Evolutionary conservation across 176 grass and related monocot species (phyloP), one percentile per base, ranked within the genome.

Genomic region (Carex parvula): DNA sequence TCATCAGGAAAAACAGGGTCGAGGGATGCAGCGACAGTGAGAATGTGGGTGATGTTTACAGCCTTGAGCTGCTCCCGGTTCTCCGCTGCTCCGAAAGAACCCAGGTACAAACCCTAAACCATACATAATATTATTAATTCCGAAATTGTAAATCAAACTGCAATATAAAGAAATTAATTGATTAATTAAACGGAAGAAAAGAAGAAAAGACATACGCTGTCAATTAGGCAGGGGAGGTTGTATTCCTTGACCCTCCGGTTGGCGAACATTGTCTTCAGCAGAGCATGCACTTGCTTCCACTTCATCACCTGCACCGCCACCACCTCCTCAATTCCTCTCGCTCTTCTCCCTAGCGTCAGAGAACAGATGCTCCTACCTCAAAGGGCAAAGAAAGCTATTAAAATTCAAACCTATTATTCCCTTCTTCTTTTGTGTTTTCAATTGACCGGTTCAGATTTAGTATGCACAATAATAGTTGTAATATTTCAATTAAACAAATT

Each of bases 41-140:
- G 85, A 58, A 98, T 33, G 70, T 95, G 91, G 42, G 91, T 95
- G 62, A 98, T 81, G 89, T 93, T 98, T 26, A 98, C 64, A 8
- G 55, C 87, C 68, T 95, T 93, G 30, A 98, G 62, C 48, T 78
- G 60, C 21, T 91, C 84, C 87, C 91, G 94, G n/a, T 98, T 98
- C 48, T 90, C 24, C 14, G 92, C 91, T 30, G 89, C 91, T 2
- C 95, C 92, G 37, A 95, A 74, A 83, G 92, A 98, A 85, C 92
- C 95, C 83, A 98, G 84, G 85, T 95, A 98, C 63, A 98, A 79
- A 78, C 95, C 91, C 89, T 93, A 41, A 41, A 41, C 37, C 37
- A 41, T 41, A 73, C 66, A 88, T 79, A 6, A 59, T 29, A 55
- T 41, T 41, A 41, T 29, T 29, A 29, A 41, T 41, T 4, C 3